Conservation (phyloP, 192 early-diverging fungal species). For the Coemansia sp. region DNA sequence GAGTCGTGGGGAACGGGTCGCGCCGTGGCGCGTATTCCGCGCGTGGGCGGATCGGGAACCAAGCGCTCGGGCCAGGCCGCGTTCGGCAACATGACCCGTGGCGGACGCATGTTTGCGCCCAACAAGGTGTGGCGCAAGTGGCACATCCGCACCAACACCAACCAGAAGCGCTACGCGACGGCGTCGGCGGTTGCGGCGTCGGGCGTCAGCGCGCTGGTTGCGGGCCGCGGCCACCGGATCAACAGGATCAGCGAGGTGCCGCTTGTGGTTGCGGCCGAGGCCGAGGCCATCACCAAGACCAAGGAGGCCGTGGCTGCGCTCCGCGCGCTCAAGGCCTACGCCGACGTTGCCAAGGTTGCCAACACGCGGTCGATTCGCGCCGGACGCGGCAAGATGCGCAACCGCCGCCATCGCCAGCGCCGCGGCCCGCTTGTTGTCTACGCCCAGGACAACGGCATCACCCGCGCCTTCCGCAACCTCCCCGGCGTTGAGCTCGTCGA, state of each 20-base stretch:
- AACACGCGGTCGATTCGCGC: conserved; percentile 95
- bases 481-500: conserved; percentile 95
- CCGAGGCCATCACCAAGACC: conserved; percentile 86
- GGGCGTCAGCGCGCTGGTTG: conserved; percentile 85
- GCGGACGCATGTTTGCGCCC: conserved; percentile 99
- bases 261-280: conserved; percentile 78
- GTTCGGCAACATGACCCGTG: conserved; percentile 99
- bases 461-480: conserved; percentile 96
- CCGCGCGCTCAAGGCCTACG: conserved; percentile 90
- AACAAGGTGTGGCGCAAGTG: conserved; percentile 99
- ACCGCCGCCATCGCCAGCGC: conserved; percentile 93
- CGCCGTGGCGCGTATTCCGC: conserved; percentile 99
- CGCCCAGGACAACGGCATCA: conserved; percentile 90
- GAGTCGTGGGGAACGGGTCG: conserved; percentile 98
- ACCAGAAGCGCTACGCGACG: conserved; percentile 97
- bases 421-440: conserved; percentile 97
- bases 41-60: conserved; percentile 94
- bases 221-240: conserved; percentile 97
- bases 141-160: conserved; percentile 98
- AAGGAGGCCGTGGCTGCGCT: conserved; percentile 90
- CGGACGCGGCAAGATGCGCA: conserved; percentile 95
- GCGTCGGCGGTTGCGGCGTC: conserved; percentile 96
- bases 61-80: conserved; percentile 97
- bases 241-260: conserved; percentile 91
- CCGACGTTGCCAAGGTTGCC: conserved; percentile 92